Evolutionary conservation across 768 basidiomycete species (phyloP), one percentile per base, ranked within the genome.

Genomic region (Dioszegia aurantiaca): DNA sequence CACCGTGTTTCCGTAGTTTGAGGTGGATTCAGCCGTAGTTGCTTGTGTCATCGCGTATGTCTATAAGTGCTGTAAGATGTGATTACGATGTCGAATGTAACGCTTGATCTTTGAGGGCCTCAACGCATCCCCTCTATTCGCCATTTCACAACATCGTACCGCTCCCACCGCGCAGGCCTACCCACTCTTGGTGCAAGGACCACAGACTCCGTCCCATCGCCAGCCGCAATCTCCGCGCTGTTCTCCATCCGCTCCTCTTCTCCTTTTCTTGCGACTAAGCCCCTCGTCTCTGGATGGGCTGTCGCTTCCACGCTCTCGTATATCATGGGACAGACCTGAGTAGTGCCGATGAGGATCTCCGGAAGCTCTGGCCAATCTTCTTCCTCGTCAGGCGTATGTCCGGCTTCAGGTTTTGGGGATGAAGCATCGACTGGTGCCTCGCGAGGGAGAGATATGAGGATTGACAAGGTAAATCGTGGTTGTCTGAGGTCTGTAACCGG

Each of bases 51-150:
- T n/a, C n/a, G n/a, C n/a, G n/a, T n/a, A n/a, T n/a, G n/a, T n/a
- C n/a, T n/a, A n/a, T n/a, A n/a, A n/a, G n/a, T n/a, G n/a, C n/a
- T n/a, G n/a, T n/a, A n/a, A n/a, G n/a, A n/a, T n/a, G n/a, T n/a
- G n/a, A n/a, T n/a, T n/a, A n/a, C n/a, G n/a, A n/a, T n/a, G n/a
- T n/a, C n/a, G n/a, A n/a, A n/a, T n/a, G n/a, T n/a, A n/a, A n/a
- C n/a, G n/a, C n/a, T n/a, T n/a, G n/a, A n/a, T 21, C 21, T 6
- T 31, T 19, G 9, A 10, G n/a, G n/a, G n/a, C n/a, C n/a, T 55
- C 27, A 55, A 14, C 41, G 8, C 40, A 55, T 19, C 19, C 54
- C 54, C 54, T 55, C 54, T 4, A 55, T 55, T 27, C 54, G 19
- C 54, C 54, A 55, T 30, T 55, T 55, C 17, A 31, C 27, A 27